phyloP scores from a whole-genome alignment of 371 early-diverging fungal species.

The Enterospora canceri region DNA sequence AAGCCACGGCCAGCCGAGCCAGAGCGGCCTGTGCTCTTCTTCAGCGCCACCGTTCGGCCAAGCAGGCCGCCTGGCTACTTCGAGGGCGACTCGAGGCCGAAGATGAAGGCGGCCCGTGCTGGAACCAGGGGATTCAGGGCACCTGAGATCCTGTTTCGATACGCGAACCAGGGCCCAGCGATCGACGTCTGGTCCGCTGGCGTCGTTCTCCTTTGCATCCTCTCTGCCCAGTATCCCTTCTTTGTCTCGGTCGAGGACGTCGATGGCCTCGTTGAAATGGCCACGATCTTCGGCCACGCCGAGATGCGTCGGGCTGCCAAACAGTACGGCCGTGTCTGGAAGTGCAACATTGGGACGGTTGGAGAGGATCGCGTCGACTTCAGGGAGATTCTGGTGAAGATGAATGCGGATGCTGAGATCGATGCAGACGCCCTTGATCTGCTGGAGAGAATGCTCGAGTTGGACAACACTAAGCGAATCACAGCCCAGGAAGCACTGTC shows the following conservation, averaged over 20 bases:
- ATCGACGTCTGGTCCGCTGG: conserved; percentile 92
- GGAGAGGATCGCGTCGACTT: conserved; percentile 52
- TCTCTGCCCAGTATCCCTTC: conserved; percentile 76
- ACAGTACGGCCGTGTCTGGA: conserved; percentile 53
- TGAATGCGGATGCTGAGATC: conserved; percentile 25
- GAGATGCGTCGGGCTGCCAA: conserved; percentile 63
- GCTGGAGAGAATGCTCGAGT: conserved; percentile 70
- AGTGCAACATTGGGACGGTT: conserved; percentile 54
- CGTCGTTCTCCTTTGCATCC: conserved; percentile 83
- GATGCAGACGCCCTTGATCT: conserved; percentile 57
- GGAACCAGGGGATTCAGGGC: conserved; percentile 68
- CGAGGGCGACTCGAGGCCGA: conserved; percentile 59
- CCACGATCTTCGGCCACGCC: conserved; percentile 67
- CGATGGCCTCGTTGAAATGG: conserved; percentile 76
- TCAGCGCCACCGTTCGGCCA: conserved; percentile 12
- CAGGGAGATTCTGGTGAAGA: conserved; percentile 39
- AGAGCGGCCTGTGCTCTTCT: conserved; percentile 57
- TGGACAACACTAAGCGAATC: conserved; percentile 73
- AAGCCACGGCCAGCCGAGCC: neutral
- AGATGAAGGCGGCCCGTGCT: conserved; percentile 72
- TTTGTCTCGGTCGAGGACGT: conserved; percentile 73
- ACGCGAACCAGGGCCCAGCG: conserved; percentile 49
- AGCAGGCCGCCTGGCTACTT: conserved; percentile 55
- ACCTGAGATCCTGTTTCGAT: conserved; percentile 53
- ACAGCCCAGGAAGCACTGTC: conserved; percentile 86